Evolutionary conservation across 1,284 basidiomycete species (phyloP).

Genomic region (Trametes sp.): DNA sequence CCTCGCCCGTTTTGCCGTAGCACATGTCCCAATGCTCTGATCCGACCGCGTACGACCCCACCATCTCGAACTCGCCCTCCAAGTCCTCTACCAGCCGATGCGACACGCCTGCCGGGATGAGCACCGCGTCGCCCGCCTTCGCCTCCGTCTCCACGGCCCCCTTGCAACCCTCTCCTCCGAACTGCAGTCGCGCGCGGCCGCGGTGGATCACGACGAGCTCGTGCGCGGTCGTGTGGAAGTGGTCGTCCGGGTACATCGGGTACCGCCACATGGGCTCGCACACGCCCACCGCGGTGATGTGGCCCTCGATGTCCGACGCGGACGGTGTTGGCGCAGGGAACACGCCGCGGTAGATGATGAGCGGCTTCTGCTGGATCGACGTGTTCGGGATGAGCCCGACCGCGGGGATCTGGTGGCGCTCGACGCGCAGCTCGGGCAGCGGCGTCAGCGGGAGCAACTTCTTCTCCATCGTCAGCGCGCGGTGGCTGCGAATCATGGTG

Average conservation of each 20-base stretch:
- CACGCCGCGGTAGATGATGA: conserved; percentile 39
- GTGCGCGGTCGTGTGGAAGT: conserved; percentile 53
- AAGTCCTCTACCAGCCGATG: conserved; percentile 45
- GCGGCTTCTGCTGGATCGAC: conserved; percentile 36
- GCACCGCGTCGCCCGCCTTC: conserved; percentile 48
- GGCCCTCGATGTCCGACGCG: conserved; percentile 39
- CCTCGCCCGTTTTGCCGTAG: conserved; percentile 40
- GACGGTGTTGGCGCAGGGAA: conserved; percentile 33
- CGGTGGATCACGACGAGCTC: conserved; percentile 47
- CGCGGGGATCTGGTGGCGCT: conserved; percentile 36
- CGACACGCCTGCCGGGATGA: conserved; percentile 51
- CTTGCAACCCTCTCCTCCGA: conserved; percentile 49
- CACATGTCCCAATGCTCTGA: conserved; percentile 50
- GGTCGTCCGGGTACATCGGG: conserved; percentile 50
- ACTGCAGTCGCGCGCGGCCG: conserved; percentile 47
- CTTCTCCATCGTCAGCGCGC: conserved; percentile 20
- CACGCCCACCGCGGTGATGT: conserved; percentile 45
- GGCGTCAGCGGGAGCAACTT: conserved; percentile 32
- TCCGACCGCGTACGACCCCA: conserved; percentile 49
- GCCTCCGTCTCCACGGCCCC: conserved; percentile 42
- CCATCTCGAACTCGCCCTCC: conserved; percentile 48
- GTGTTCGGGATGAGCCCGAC: conserved; percentile 40
- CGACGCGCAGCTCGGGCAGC: conserved; percentile 34
- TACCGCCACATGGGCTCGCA: conserved; percentile 50
- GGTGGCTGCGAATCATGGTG: conserved; percentile 5